These are phyloP conservation scores for Conticribra guillardii DNA, from an alignment of 108 stramenopile genomes.

Conservation along the genomic window DNA sequence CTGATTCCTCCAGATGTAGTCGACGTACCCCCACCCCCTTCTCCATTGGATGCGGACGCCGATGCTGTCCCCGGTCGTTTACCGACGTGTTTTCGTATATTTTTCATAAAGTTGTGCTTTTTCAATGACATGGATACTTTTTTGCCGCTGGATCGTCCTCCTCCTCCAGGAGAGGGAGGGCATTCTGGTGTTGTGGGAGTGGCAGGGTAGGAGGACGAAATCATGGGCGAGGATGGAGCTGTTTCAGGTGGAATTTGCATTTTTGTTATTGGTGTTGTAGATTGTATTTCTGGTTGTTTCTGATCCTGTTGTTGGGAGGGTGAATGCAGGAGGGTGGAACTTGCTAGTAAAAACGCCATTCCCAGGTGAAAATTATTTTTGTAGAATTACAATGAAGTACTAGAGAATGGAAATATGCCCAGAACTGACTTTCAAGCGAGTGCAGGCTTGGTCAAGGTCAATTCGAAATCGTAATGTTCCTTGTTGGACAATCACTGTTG, in stretches of 20 bases:
- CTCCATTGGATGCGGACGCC: neutral
- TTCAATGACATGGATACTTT: conserved; percentile 5
- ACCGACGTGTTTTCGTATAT: conserved; percentile 2
- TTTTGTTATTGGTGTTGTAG: neutral
- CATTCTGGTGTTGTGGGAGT: neutral
- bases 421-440: too few species aligned
- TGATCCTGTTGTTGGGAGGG: neutral
- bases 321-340: neutral
- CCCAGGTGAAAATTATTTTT: neutral
- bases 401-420: too few species aligned
- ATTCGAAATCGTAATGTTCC: too few species aligned
- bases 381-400: too few species aligned
- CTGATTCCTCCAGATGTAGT: neutral
- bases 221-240: neutral
- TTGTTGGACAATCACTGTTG: too few species aligned
- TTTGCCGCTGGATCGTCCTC: neutral
- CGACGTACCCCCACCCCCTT: neutral
- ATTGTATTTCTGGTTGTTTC: neutral
- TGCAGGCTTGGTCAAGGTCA: too few species aligned
- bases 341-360: neutral
- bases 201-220: neutral
- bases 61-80: neutral
- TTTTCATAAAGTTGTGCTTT: conserved; percentile 2
- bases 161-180: conserved; percentile 6
- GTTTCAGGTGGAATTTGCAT: neutral